phyloP scores from a whole-genome alignment of 192 early-diverging fungal species.

The Geosiphon pyriformis region DNA sequence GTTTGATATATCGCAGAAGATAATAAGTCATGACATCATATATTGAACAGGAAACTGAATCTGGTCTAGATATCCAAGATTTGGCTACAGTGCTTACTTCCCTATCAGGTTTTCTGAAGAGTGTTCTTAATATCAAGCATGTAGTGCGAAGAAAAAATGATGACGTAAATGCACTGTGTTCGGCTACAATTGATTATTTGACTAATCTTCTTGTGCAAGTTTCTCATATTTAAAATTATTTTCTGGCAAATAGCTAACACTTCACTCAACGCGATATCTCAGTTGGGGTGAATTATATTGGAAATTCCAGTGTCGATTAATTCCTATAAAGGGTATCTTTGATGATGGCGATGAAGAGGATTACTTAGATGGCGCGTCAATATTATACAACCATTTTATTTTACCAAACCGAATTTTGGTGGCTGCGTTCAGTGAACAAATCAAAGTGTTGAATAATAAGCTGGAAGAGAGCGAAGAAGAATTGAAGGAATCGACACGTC shows the following conservation, averaged over 20 bases:
- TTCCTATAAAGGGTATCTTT: neutral
- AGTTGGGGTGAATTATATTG: conserved; percentile 5
- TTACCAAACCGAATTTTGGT: conserved; percentile 4
- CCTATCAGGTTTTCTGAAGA: conserved; percentile 8
- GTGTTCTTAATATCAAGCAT: conserved; percentile 4
- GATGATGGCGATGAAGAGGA: neutral
- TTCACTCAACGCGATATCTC: conserved; percentile 10
- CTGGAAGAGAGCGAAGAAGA: conserved; percentile 6
- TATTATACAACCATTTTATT: conserved; percentile 17
- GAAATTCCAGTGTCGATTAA: conserved; percentile 13
- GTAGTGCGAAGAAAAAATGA: neutral
- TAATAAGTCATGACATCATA: too few species aligned
- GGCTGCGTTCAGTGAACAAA: conserved; percentile 8
- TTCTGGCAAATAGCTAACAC: neutral
- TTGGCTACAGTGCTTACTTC: conserved; percentile 1
- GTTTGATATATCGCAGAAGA: too few species aligned
- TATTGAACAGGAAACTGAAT: conserved; percentile 8
- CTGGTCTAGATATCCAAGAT: neutral
- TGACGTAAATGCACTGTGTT: neutral
- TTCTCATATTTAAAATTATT: neutral
- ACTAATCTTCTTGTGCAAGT: neutral
- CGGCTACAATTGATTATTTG: neutral
- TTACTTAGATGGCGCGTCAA: neutral
- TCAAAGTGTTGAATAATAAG: conserved; percentile 1
- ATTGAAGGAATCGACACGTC: conserved; percentile 9